Evolutionary conservation across 495 filamentous ascomycete genomes (phyloP), one percentile per base, ranked within the genome.

Genomic region (Copromyces sp.): DNA sequence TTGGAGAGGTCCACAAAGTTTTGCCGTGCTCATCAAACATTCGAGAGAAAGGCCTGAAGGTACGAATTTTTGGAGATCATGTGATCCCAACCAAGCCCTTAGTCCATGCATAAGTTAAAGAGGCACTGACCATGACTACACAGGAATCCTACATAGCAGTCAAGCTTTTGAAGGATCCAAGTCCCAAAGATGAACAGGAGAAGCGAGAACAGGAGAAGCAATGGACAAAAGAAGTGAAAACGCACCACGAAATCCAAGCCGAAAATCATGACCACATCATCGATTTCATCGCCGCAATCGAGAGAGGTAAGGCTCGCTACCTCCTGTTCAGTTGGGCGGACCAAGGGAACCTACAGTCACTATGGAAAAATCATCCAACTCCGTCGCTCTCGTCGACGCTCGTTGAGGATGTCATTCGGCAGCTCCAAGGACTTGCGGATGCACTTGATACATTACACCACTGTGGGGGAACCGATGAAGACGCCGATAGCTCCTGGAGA

Each of bases 271-370:
- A 20, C 4, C 47, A 77, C 45, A 72, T 78, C 5, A 77, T 77
- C 29, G 70, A 75, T 68, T 73, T 70, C 68, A 78, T 78, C 39
- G 74, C 75, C 3, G 72, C 74, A 7, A 65, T 75, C 4, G 14
- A 72, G 16, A 59, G 38, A 29, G 70, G 47, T 1, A 37, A 45
- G 37, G 53, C 39, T 2, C 47, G 70, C 7, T 75, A 39, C 17
- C 47, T 78, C 2, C 39, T 77, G 4, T 78, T 78, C 39, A 69
- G 39, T 4, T 78, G 75, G 75, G 77, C 75, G 8, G 53, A 71
- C 32, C 75, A 72, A 39, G 75, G 75, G 0, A 77, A 44, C n/a
- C 72, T 78, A 11, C 73, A 69, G 9, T 39, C 73, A 2, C 74
- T 75, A 9, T 78, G 75, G 77, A 29, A 69, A 39, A 65, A 20